A percentile compares a stretch with the other conserved stretches of the same genome.
phyloP scores from a whole-genome alignment of 352 stramenopile species.

The Globisporangium lucens region DNA sequence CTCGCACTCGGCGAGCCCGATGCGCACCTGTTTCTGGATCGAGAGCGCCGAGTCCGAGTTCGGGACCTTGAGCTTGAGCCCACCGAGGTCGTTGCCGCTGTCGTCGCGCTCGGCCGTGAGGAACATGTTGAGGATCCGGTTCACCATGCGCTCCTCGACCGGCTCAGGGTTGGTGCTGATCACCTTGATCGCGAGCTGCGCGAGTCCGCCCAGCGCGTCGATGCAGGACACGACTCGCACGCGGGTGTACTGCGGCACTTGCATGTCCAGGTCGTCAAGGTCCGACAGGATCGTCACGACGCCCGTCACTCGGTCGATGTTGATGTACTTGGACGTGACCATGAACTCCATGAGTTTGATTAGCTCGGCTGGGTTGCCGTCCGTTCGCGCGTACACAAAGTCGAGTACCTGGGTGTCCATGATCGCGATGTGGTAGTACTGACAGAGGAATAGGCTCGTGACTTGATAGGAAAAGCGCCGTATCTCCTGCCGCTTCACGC shows the following conservation, averaged over 20 bases:
- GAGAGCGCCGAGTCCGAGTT: constrained; percentile 37
- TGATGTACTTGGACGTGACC: constrained; percentile 62
- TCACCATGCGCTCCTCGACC: constrained; percentile 53
- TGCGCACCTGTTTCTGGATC: constrained; percentile 50
- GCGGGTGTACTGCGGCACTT: constrained; percentile 68
- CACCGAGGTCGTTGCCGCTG: constrained; percentile 26
- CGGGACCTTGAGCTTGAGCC: constrained; percentile 35
- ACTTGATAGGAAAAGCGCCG: constrained; percentile 57
- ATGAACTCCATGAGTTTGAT: constrained; percentile 72
- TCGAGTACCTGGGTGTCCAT: constrained; percentile 78
- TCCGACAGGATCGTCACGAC: constrained; percentile 67
- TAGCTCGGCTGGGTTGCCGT: constrained; percentile 63
- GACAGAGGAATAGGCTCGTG: constrained; percentile 71
- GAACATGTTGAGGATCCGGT: constrained; percentile 50
- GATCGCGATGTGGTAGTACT: constrained; percentile 77
- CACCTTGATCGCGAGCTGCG: constrained; percentile 62
- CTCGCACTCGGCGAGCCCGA: constrained; percentile 20
- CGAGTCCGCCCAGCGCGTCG: constrained; percentile 44
- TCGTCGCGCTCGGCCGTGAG: constrained; percentile 32
- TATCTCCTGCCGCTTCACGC: constrained; percentile 49
- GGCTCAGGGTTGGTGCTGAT: constrained; percentile 68
- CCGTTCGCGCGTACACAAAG: constrained; percentile 63
- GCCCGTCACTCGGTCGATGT: constrained; percentile 40
- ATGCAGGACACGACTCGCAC: constrained; percentile 71
- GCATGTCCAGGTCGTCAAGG: constrained; percentile 71